These are phyloP conservation scores for Epichloe amarillans DNA, from an alignment of 2,329 filamentous ascomycete genomes.

Conservation along the genomic window DNA sequence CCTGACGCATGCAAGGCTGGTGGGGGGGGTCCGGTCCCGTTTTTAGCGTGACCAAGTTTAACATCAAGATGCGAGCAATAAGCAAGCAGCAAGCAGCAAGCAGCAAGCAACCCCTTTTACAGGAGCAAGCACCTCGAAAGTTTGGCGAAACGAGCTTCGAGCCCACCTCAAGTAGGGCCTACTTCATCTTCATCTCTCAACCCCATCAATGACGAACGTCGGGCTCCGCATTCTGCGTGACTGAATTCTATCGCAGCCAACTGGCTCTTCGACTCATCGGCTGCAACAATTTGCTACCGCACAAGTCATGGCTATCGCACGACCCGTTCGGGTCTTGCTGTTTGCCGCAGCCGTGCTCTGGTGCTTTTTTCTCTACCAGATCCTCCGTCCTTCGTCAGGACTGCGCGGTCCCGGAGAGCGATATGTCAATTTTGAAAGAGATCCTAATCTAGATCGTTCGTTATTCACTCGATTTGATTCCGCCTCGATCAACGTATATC, in stretches of 20 bases:
- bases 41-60: not conserved
- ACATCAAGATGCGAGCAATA: not conserved
- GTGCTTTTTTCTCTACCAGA: constrained; percentile 66
- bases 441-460: constrained; percentile 81
- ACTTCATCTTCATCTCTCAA: not conserved
- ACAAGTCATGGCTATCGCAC: constrained; percentile 64
- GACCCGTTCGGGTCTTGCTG: constrained; percentile 69
- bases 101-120: not conserved
- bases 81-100: not conserved
- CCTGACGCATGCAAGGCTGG: not conserved
- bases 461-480: constrained; percentile 7
- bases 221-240: not conserved
- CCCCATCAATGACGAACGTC: not conserved
- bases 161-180: no score
- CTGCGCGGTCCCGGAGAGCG: constrained; percentile 27
- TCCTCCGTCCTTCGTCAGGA: constrained; percentile 46
- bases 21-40: not conserved
- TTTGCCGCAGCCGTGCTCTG: constrained; percentile 59
- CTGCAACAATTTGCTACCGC: not conserved
- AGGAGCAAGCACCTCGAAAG: not conserved
- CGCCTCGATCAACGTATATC: constrained; percentile 1
- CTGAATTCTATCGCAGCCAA: not conserved
- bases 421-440: constrained; percentile 51
- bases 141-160: no score
- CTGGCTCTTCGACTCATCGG: not conserved